Evolutionary conservation across 192 early-diverging fungal genomes (phyloP), one percentile per base, ranked within the genome.

Genomic region (Gonapodya prolifera): DNA sequence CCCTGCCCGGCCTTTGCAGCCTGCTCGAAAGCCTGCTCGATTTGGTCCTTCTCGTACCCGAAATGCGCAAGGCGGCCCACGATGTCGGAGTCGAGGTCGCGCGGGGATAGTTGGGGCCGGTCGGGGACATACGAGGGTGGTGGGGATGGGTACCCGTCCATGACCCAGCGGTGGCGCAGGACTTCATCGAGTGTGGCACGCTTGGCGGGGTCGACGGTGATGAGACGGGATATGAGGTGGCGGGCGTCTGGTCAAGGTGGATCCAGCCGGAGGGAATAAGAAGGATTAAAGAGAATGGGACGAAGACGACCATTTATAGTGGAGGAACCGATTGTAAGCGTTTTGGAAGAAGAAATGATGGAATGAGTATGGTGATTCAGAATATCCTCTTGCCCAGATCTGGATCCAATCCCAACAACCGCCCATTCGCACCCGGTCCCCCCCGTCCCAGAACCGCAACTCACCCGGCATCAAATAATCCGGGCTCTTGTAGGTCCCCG

Each of bases 151-250:
- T 86, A 91, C 16, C 89, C 92, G 69, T 94, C 91, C 81, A 92
- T 91, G 30, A 91, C 87, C 94, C 94, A 95, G 0, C 88, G 85
- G 75, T 95, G 93, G 29, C 78, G 78, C 33, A 90, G 80, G 29
- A 94, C 89, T 69, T 91, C 92, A 75, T 83, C 81, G 77, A 95
- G 85, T 0, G 88, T 89, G 23, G 91, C 90, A 34, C 94, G 85
- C 35, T 82, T 76, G 71, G 84, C 84, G 0, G 92, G 92, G 82
- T 91, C 89, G 31, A 92, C 91, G 0, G 91, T 91, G 0, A 95
- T 85, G 75, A 94, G 86, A 35, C 88, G 87, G 73, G 84, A 81
- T 31, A 95, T 85, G 35, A 95, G 80, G 80, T 91, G 84, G 13
- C 84, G 75, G 1, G 84, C 84, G 61, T 79, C 85, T 86, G 18